These are phyloP conservation scores for Crithidia mellificae DNA, from an alignment of 208 protist species.

Conservation along the genomic window DNA sequence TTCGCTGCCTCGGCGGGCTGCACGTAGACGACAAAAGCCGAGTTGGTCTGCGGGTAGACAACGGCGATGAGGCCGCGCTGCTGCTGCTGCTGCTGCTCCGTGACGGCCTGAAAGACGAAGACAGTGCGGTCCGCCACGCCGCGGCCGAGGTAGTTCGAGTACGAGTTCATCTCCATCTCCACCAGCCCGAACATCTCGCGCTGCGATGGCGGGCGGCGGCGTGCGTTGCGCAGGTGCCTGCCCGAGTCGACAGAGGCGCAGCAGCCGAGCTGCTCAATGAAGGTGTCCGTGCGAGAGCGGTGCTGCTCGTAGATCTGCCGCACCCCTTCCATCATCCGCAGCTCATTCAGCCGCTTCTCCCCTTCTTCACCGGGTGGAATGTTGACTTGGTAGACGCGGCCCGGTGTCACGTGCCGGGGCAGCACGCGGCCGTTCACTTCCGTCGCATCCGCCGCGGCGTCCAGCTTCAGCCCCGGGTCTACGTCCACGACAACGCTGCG, in stretches of 20 bases:
- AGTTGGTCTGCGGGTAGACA: slow-evolving; percentile 56
- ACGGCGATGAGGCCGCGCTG: slow-evolving; percentile 73
- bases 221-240: slow-evolving; percentile 55
- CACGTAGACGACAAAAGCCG: slow-evolving; percentile 68
- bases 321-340: slow-evolving; percentile 65
- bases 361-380: slow-evolving; percentile 59
- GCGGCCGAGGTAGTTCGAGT: slow-evolving; percentile 51
- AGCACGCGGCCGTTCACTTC: slow-evolving; percentile 57
- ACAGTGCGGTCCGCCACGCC: slow-evolving; percentile 46
- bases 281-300: slow-evolving; percentile 50
- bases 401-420: slow-evolving; percentile 47
- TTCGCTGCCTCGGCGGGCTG: slow-evolving; percentile 73
- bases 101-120: slow-evolving; percentile 83
- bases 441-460: slow-evolving; percentile 17
- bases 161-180: slow-evolving; percentile 56
- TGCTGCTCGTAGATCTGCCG: slow-evolving; percentile 77
- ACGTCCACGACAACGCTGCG: slow-evolving; percentile 70
- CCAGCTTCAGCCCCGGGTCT: slow-evolving; percentile 24
- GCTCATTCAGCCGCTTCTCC: slow-evolving; percentile 69
- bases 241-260: slow-evolving; percentile 54
- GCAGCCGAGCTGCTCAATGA: slow-evolving; percentile 74
- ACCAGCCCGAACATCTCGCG: slow-evolving; percentile 73
- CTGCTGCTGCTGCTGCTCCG: slow-evolving; percentile 46
- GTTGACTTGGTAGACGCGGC: slow-evolving; percentile 55
- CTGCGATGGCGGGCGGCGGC: slow-evolving; percentile 38